Conservation (phyloP, 1,284 basidiomycete genomes). For the Puccinia horiana region DNA sequence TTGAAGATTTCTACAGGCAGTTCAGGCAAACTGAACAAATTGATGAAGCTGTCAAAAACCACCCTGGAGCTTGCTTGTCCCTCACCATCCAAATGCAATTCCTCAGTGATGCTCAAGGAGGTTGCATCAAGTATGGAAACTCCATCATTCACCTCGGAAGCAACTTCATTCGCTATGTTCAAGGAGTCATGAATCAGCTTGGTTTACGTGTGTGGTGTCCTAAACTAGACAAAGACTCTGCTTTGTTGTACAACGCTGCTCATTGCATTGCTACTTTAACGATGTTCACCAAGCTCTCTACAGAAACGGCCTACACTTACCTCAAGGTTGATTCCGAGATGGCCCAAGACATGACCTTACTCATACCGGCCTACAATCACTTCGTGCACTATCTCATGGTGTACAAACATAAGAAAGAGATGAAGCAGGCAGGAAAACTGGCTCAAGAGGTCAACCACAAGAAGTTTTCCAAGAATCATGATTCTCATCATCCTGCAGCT, state of each 20-base stretch:
- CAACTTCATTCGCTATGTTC: slow-evolving; percentile 26
- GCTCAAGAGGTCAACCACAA: background rate
- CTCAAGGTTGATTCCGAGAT: slow-evolving; percentile 9
- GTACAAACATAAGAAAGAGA: slow-evolving; percentile 3
- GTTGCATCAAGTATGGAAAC: background rate
- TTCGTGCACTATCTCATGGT: slow-evolving; percentile 21
- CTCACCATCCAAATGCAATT: background rate
- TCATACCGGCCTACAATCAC: slow-evolving; percentile 34
- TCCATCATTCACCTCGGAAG: slow-evolving; percentile 27
- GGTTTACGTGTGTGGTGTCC: slow-evolving; percentile 28
- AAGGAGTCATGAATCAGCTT: slow-evolving; percentile 13
- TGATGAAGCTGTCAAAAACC: background rate
- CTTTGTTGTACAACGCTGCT: slow-evolving; percentile 27
- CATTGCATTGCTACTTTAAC: slow-evolving; percentile 27
- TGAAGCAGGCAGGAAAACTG: slow-evolving; percentile 5
- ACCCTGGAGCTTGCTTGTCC: background rate
- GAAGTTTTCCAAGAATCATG: slow-evolving; percentile 16
- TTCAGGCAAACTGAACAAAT: slow-evolving; percentile 12
- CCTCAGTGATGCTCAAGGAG: background rate
- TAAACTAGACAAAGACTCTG: background rate
- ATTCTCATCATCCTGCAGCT: background rate
- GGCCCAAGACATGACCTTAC: background rate
- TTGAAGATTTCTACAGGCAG: background rate
- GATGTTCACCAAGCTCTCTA: slow-evolving; percentile 1
- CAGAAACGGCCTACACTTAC: slow-evolving; percentile 7